These are phyloP conservation scores for Saksenaea oblongispora DNA, from an alignment of 371 early-diverging fungal species.

Conservation along the genomic window DNA sequence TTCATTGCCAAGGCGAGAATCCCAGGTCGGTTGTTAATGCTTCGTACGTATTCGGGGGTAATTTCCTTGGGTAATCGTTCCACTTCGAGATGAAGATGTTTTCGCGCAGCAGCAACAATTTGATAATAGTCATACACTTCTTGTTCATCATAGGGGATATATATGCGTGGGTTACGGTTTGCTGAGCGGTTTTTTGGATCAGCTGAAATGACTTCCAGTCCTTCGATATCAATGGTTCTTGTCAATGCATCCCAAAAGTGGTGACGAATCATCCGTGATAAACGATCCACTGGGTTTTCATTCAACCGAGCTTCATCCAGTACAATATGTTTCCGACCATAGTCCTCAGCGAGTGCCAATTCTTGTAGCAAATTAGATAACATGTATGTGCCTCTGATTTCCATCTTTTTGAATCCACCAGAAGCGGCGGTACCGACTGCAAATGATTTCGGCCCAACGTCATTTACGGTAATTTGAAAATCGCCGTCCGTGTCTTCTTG, in stretches of 20 bases:
- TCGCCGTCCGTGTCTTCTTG: slow-evolving; percentile 95
- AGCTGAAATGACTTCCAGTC: slow-evolving; percentile 80
- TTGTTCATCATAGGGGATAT: slow-evolving; percentile 81
- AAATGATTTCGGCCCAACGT: slow-evolving; percentile 87
- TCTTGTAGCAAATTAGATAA: slow-evolving; percentile 91
- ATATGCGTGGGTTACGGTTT: slow-evolving; percentile 78
- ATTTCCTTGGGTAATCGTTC: slow-evolving; percentile 80
- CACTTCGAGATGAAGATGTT: slow-evolving; percentile 77
- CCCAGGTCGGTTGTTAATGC: slow-evolving; percentile 85
- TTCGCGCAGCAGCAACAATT: slow-evolving; percentile 58
- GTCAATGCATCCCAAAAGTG: slow-evolving; percentile 93
- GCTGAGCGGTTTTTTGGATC: slow-evolving; percentile 88
- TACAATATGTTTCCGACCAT: slow-evolving; percentile 78
- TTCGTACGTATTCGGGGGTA: slow-evolving; percentile 85
- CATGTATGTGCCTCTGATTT: slow-evolving; percentile 92
- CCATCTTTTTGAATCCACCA: slow-evolving; percentile 79
- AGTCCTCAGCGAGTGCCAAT: slow-evolving; percentile 82
- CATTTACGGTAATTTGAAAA: slow-evolving; percentile 88
- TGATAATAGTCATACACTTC: slow-evolving; percentile 78
- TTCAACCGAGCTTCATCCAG: slow-evolving; percentile 81
- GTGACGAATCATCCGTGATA: slow-evolving; percentile 85
- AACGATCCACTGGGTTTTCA: slow-evolving; percentile 88
- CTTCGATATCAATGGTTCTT: slow-evolving; percentile 87
- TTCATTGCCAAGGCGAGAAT: slow-evolving; percentile 83
- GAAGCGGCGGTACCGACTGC: slow-evolving; percentile 81